Evolutionary conservation across 306 rosid genomes (phyloP), one percentile per base, ranked within the genome.

Genomic region (Vigna hirtella): DNA sequence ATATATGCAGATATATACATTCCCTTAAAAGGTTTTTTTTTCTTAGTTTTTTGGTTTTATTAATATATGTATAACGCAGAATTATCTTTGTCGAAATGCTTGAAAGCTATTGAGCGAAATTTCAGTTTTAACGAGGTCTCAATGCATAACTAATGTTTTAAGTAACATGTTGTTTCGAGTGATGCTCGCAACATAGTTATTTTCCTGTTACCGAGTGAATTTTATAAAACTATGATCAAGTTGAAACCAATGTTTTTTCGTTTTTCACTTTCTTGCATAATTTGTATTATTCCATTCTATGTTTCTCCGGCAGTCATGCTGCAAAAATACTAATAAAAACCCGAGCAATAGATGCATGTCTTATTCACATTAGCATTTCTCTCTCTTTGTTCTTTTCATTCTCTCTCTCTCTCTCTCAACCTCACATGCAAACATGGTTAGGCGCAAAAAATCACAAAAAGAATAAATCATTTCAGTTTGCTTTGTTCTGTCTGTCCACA

Each of bases 381-480:
- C 79, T 71, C 53, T 68, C 85, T 56, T 70, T 77, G 70, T 75
- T 72, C 68, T 42, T 83, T 77, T 51, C 81, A 55, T 58, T 71
- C 24, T n/a, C 72, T 36, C 9, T 4, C 77, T 74, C 70, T 76
- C 77, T 74, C 59, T 51, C 79, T 50, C 51, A 61, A 58, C 79
- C 77, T 79, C 84, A 65, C 77, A 78, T 73, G 77, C 86, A 76
- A 81, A 78, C 80, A 83, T 42, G 78, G 81, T 49, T 80, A 61
- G 86, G 84, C 66, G 81, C 83, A 72, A 84, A 84, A 84, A 72
- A 86, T 86, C 88, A 85, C 87, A 83, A 83, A 88, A 86, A 81
- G 86, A 85, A 86, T 79, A 82, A 81, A 86, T 74, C 87, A 87
- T 78, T 85, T 85, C 90, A 68, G 77, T 65, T 57, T 78, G 78